Evolutionary conservation across 164 flowering plant genomes (phyloP).

Genomic region (Platanus orientalis): DNA sequence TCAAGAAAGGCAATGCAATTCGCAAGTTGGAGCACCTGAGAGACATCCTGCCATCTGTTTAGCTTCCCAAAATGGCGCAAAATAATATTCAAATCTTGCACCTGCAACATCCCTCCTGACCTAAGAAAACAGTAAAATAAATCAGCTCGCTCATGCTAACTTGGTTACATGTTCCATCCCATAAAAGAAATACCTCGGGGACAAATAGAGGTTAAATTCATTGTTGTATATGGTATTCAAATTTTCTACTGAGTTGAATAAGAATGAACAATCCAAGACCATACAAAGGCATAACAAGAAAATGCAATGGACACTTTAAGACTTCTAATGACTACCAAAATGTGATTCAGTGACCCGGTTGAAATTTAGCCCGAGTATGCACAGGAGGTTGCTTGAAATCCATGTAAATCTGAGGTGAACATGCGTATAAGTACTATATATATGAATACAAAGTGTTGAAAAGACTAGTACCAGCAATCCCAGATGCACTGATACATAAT

Average conservation of each 20-base stretch:
- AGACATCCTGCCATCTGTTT: slow-evolving; percentile 51
- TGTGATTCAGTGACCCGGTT: neutral
- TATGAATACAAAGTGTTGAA: neutral
- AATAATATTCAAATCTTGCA: slow-evolving; percentile 60
- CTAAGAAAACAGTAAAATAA: slow-evolving; percentile 26
- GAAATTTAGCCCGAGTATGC: too few relatives aligned
- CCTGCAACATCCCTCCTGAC: slow-evolving; percentile 43
- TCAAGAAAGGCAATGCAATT: neutral
- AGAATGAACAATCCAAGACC: neutral
- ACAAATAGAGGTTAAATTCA: neutral
- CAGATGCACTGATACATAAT: neutral
- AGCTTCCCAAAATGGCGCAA: slow-evolving; percentile 54
- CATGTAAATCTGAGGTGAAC: neutral
- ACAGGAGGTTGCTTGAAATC: neutral
- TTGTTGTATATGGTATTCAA: too few relatives aligned
- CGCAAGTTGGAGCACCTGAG: slow-evolving; percentile 37
- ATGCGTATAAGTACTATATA: neutral
- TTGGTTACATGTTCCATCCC: neutral
- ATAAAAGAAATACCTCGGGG: neutral
- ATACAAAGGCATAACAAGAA: neutral
- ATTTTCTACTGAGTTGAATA: too few relatives aligned
- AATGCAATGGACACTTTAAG: neutral
- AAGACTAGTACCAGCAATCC: neutral
- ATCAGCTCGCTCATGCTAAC: neutral
- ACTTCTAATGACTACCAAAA: neutral